These are phyloP conservation scores for Taiwanofungus camphoratus DNA, from an alignment of 1,284 basidiomycete genomes.

Conservation along the genomic window DNA sequence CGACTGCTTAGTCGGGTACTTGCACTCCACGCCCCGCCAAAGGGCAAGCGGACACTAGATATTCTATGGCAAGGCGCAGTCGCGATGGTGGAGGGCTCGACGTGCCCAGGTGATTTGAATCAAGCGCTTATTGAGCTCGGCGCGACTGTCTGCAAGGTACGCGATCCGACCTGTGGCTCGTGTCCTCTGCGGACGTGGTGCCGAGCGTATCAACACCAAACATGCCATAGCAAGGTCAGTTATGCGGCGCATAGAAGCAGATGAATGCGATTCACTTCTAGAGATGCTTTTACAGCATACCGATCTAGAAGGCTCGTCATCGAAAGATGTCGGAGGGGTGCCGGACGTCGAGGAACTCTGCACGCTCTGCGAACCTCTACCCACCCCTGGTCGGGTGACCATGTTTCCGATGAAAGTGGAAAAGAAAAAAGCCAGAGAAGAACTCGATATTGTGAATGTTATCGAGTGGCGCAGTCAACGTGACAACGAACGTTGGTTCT, in stretches of 20 bases:
- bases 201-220: conserved; percentile 43
- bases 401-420: conserved; percentile 85
- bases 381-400: conserved; percentile 43
- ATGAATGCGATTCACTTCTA: conserved; percentile 8
- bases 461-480: conserved; percentile 63
- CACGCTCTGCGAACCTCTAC: conserved; percentile 64
- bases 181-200: conserved; percentile 76
- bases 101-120: conserved; percentile 76
- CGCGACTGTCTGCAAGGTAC: conserved; percentile 85
- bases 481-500: conserved; percentile 48
- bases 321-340: conserved; percentile 14
- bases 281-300: conserved; percentile 5
- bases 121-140: conserved; percentile 87
- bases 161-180: conserved; percentile 62
- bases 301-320: conserved; percentile 9
- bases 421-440: conserved; percentile 81
- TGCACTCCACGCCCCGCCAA: conserved; percentile 77
- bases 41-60: conserved; percentile 72
- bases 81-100: conserved; percentile 54
- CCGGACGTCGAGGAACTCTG: conserved; percentile 76
- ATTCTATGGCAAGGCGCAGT: conserved; percentile 79
- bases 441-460: conserved; percentile 82
- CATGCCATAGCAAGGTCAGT: conserved; percentile 14
- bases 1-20: conserved; percentile 77
- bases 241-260: not conserved